Base-by-base conservation (phyloP, 352 stramenopile genomes). In the Pelagophyceae sp. region DNA sequence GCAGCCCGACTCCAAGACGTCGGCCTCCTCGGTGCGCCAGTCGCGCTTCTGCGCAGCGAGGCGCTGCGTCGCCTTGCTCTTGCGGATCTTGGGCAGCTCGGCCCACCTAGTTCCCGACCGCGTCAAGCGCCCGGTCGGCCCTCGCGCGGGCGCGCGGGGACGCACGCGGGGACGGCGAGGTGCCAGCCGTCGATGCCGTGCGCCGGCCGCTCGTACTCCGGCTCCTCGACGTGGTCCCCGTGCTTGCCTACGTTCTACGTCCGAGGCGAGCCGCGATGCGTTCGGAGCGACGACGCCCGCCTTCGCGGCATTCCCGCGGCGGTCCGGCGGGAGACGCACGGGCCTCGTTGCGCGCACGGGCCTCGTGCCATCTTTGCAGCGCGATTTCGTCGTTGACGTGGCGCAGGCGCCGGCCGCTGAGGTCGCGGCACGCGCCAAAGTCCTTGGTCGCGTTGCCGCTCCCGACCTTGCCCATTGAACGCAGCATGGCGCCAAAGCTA, bases 361-460 rank as follows among this genome's bases (percentile, higher is more conserved):
- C 33, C 67, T 74, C 35, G 67, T 74, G 67, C 67, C 67, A 74
- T 1, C 67, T 33, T 37, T 74, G 17, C 2, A 74, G 67, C 2
- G 67, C 67, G 67, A 74, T 74, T 37, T 74, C 67, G 67, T 74
- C 67, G 37, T 74, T 74, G 2, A 74, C 67, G 67, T 74, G 67
- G 15, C 67, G 70, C 31, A 90, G 81, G 32, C 86, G 76, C 31
- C 86, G 79, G 32, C 86, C 86, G 63, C 82, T 83, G 29, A 90
- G 77, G 76, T 90, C 86, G 38, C 86, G 80, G 80, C 86, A 90
- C n/a, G 86, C 84, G 64, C 85, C 84, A 79, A 90, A 90, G 75
- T 90, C 80, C 35, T 60, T 79, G 38, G 81, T 84, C 35, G 27
- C 15, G 35, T 25, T 58, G 35, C 35, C 67, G 38, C 67, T 37